Conservation (phyloP, 306 rosid genomes). For the Glycine soja region DNA sequence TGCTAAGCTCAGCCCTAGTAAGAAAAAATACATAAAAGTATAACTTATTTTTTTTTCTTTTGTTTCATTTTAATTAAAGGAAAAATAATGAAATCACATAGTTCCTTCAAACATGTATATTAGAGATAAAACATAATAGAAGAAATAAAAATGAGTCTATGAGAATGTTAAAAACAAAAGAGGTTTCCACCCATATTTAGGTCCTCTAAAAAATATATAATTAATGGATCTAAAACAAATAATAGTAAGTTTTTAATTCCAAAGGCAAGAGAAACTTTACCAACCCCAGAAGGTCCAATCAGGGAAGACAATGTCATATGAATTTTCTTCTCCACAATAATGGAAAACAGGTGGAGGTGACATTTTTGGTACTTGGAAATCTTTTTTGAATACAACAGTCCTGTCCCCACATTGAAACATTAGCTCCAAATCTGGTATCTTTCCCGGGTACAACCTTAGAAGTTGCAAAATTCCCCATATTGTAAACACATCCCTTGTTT, state of each 20-base stretch:
- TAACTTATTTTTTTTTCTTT: neutral
- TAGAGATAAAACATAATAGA: neutral
- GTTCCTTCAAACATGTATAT: neutral
- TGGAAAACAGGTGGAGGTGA: constrained; percentile 61
- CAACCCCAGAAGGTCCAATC: constrained; percentile 75
- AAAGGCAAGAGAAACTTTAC: constrained; percentile 50
- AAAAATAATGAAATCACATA: neutral
- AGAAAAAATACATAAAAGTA: neutral
- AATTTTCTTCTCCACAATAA: constrained; percentile 50
- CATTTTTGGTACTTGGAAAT: constrained; percentile 10
- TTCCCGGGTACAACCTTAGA: constrained; percentile 58
- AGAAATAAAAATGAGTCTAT: neutral
- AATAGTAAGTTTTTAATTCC: neutral
- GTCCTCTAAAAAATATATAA: neutral
- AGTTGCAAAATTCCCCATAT: constrained; percentile 67
- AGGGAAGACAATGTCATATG: constrained; percentile 60
- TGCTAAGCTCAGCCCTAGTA: constrained; percentile 54
- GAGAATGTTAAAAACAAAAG: neutral
- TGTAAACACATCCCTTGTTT: constrained; percentile 62
- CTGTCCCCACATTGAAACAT: constrained; percentile 59
- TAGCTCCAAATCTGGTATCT: constrained; percentile 59
- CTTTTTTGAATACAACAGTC: constrained; percentile 32
- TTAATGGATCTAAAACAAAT: neutral
- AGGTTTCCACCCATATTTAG: neutral
- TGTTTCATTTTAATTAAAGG: neutral